phyloP scores from a whole-genome alignment of 257 asterid genomes.

The Solanum commersonii region DNA sequence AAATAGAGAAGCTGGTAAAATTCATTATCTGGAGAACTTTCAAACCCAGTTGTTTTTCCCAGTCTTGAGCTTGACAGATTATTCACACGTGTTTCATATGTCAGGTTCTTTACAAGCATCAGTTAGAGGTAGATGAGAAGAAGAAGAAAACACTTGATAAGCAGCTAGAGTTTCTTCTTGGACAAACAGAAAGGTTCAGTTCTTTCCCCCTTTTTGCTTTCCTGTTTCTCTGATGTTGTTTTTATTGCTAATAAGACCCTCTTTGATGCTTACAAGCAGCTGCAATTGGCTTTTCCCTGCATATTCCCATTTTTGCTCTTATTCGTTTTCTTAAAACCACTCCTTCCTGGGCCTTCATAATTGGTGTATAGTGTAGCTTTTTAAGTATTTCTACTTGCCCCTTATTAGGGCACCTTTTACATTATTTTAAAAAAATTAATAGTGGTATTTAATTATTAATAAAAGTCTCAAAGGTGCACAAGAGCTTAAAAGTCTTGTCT shows the following conservation, averaged over 20 bases:
- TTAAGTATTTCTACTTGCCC: neutral
- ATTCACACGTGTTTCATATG: slow-evolving; percentile 9
- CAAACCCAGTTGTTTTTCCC: neutral
- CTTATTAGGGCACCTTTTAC: neutral
- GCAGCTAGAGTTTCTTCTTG: slow-evolving; percentile 94
- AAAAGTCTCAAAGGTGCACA: too few species aligned
- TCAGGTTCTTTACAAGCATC: slow-evolving; percentile 94
- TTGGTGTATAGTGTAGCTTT: neutral
- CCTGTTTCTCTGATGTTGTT: neutral
- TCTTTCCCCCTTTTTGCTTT: neutral
- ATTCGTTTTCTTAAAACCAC: neutral
- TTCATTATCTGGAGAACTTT: slow-evolving; percentile 8
- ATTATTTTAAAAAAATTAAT: too few species aligned
- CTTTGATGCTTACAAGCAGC: neutral
- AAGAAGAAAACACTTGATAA: slow-evolving; percentile 93
- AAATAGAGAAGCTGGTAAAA: slow-evolving; percentile 92
- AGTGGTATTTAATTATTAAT: neutral
- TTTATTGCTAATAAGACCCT: neutral
- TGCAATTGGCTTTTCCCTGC: neutral
- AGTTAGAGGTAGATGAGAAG: slow-evolving; percentile 80
- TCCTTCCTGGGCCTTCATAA: neutral
- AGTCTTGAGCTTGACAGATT: neutral
- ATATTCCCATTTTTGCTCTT: neutral
- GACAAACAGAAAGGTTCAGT: slow-evolving; percentile 93
- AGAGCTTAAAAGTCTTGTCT: neutral